Evolutionary conservation across 179 eudicot genomes (phyloP).

Genomic region (Heliamphora ciliata): DNA sequence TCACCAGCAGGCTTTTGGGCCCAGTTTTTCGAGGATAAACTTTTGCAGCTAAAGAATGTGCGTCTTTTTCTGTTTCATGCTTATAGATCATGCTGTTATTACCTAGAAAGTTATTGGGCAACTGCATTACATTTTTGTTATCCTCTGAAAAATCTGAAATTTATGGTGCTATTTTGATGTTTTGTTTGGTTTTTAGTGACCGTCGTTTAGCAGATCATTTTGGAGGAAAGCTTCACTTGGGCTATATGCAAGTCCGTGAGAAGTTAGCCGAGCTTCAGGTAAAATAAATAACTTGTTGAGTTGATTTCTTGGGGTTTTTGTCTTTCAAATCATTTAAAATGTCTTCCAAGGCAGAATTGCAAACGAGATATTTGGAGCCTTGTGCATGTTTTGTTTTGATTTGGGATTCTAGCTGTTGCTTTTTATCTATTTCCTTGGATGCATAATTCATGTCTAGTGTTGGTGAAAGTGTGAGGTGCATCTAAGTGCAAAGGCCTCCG

Average conservation of each 20-base stretch:
- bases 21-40: slow-evolving; percentile 93
- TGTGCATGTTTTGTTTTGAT: not conserved
- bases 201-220: slow-evolving; percentile 99
- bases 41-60: slow-evolving; percentile 92
- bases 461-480: no score
- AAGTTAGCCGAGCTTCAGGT: slow-evolving; percentile 92
- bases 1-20: slow-evolving; percentile 98
- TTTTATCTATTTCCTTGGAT: slow-evolving; percentile 12
- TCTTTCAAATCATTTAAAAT: not conserved
- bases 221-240: slow-evolving; percentile 97
- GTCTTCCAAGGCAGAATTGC: not conserved
- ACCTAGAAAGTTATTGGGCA: slow-evolving; percentile 36
- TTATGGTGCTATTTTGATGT: slow-evolving; percentile 17
- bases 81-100: slow-evolving; percentile 57
- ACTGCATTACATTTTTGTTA: not conserved
- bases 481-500: no score
- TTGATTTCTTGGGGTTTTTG: not conserved
- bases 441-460: no score
- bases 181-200: slow-evolving; percentile 58
- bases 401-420: not conserved
- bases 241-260: slow-evolving; percentile 98
- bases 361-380: not conserved
- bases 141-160: slow-evolving; percentile 11
- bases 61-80: slow-evolving; percentile 63
- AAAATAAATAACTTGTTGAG: slow-evolving; percentile 9